Evolutionary conservation across 2,329 filamentous ascomycete genomes (phyloP).

Genomic region (Byssothecium circinans): DNA sequence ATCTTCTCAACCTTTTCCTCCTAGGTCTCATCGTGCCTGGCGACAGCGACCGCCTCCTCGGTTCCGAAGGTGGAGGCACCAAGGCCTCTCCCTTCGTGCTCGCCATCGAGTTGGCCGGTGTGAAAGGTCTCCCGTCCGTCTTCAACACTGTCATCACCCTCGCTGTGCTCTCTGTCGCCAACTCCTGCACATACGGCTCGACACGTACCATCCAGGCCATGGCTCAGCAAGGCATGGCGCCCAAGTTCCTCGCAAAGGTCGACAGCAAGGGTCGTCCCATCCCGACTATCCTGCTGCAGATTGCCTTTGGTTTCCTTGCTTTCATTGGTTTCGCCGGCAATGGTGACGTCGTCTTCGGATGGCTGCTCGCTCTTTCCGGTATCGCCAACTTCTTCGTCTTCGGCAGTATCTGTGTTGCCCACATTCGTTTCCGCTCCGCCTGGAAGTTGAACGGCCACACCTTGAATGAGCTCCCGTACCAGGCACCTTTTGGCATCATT

Average conservation of each 20-base stretch:
- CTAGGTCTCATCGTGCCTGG: constrained; percentile 45
- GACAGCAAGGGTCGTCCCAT: constrained; percentile 79
- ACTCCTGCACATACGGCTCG: constrained; percentile 58
- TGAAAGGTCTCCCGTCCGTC: constrained; percentile 61
- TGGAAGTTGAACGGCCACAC: constrained; percentile 37
- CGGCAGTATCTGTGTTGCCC: constrained; percentile 79
- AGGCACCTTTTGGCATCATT: constrained; percentile 39
- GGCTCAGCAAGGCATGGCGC: constrained; percentile 61
- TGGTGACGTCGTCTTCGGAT: constrained; percentile 68
- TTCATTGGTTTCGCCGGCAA: constrained; percentile 64
- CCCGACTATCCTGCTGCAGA: constrained; percentile 69
- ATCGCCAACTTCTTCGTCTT: constrained; percentile 75
- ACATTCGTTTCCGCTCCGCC: constrained; percentile 78
- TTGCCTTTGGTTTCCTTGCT: constrained; percentile 69
- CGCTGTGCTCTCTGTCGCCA: constrained; percentile 60
- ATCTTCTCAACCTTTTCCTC: constrained; percentile 45
- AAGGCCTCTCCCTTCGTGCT: constrained; percentile 65
- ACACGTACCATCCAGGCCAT: constrained; percentile 60
- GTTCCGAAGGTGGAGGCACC: constrained; percentile 33
- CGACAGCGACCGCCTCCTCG: constrained; percentile 33
- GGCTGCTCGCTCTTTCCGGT: constrained; percentile 75
- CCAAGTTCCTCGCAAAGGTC: constrained; percentile 73
- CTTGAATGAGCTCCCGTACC: constrained; percentile 44
- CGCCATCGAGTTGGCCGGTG: constrained; percentile 62
- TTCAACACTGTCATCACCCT: constrained; percentile 68